phyloP scores from a whole-genome alignment of 257 asterid species.

The Leonotis leonurus region DNA sequence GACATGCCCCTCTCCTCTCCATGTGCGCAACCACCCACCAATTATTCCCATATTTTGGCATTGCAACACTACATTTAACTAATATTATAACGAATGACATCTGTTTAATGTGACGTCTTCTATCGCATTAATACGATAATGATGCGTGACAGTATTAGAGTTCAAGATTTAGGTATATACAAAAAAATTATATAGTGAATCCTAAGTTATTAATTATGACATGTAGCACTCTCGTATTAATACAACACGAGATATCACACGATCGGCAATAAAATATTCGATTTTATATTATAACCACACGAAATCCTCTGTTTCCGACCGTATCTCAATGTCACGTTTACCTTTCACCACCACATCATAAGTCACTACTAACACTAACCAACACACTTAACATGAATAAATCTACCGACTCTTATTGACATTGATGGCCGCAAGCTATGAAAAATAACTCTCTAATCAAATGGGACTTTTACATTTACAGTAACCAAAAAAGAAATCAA shows the following conservation, averaged over 20 bases:
- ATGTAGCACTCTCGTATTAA: no score
- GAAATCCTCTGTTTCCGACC: neutral
- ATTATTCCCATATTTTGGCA: neutral
- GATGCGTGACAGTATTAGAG: no score
- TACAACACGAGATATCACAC: no score
- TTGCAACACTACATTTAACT: neutral
- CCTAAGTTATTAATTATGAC: no score
- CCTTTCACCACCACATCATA: neutral
- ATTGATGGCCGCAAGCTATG: slow-evolving; percentile 15
- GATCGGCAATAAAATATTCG: no score
- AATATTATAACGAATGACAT: no score
- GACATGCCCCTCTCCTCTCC: slow-evolving; percentile 46
- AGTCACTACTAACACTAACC: neutral
- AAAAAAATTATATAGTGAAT: no score
- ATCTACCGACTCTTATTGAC: slow-evolving; percentile 1
- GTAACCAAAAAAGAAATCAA: neutral
- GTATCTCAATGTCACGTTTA: neutral
- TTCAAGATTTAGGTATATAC: no score
- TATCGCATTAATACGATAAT: no score
- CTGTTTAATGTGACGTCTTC: no score
- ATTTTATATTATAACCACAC: no score
- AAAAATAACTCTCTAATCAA: slow-evolving; percentile 16
- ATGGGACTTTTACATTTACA: slow-evolving; percentile 28
- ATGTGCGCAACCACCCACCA: slow-evolving; percentile 21
- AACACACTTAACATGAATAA: neutral